Evolutionary conservation across 768 basidiomycete genomes (phyloP).

Genomic region (Suillus ampliporus): DNA sequence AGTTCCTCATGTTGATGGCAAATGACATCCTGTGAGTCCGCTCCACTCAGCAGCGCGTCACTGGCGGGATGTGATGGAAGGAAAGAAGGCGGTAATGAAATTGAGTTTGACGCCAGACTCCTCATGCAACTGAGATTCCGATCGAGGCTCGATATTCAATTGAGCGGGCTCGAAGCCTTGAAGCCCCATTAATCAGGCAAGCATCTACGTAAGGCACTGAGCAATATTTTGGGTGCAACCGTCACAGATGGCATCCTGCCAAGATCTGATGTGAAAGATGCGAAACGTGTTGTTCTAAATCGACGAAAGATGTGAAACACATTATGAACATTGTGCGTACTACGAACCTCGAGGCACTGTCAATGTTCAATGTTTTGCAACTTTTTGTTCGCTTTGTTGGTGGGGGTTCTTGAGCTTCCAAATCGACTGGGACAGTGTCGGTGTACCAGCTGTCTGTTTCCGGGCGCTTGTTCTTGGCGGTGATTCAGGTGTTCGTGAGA

Average conservation of each 20-base stretch:
- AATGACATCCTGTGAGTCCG: background rate
- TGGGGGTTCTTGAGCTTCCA: constrained; percentile 59
- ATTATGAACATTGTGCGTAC: background rate
- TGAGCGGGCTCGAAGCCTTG: background rate
- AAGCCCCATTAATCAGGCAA: background rate
- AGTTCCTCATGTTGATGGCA: background rate
- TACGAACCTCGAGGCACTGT: no score
- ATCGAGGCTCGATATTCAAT: no score
- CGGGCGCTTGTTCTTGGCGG: constrained; percentile 11
- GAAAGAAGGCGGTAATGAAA: background rate
- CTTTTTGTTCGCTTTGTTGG: constrained; percentile 16
- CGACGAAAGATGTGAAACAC: background rate
- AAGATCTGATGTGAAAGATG: constrained; percentile 1
- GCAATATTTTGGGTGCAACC: background rate
- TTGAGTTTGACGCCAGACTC: background rate
- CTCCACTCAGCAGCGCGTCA: background rate
- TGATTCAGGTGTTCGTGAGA: background rate
- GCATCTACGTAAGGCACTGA: background rate
- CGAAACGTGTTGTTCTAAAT: constrained; percentile 5
- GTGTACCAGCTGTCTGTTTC: constrained; percentile 46
- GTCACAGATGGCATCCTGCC: background rate
- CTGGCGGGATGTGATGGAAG: background rate
- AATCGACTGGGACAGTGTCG: constrained; percentile 53
- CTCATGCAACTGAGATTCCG: no score
- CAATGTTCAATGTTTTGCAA: constrained; percentile 4